phyloP scores from a whole-genome alignment of 2,329 filamentous ascomycete genomes.

The Fusarium subglutinans region DNA sequence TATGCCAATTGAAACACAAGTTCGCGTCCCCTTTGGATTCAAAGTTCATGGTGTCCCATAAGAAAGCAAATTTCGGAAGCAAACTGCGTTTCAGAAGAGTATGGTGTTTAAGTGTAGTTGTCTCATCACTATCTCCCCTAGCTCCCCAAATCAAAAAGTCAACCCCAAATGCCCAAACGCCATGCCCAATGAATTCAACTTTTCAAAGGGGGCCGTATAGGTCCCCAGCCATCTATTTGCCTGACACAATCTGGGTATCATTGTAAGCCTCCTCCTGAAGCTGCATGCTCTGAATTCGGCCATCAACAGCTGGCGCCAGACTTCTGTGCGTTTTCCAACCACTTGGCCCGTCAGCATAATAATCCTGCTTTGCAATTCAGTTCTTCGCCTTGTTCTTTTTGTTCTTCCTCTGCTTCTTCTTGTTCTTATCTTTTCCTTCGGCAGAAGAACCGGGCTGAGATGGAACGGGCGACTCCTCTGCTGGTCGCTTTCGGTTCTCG shows the following conservation, averaged over 20 bases:
- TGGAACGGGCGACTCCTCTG: constrained; percentile 45
- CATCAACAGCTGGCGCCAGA: background rate
- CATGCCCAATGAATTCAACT: constrained; percentile 23
- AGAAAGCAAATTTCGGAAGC: background rate
- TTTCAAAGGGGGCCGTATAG: background rate
- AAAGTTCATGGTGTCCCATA: background rate
- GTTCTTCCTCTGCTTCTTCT: constrained; percentile 48
- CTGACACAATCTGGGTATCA: constrained; percentile 17
- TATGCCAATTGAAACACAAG: background rate
- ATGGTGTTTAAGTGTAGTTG: background rate
- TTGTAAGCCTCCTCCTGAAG: background rate
- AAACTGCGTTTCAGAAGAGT: background rate
- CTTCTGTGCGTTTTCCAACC: background rate
- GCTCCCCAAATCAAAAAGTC: background rate
- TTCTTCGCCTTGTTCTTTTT: constrained; percentile 47
- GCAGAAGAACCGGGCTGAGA: constrained; percentile 30
- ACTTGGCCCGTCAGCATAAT: background rate
- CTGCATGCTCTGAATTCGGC: background rate
- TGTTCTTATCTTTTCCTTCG: constrained; percentile 40
- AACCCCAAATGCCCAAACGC: constrained; percentile 19
- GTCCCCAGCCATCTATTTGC: background rate
- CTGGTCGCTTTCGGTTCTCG: constrained; percentile 56
- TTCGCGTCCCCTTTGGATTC: no score
- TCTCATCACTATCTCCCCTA: background rate
- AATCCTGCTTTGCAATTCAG: background rate